phyloP scores from a whole-genome alignment of 177 flowering plant species.

The Vitis hybrid region DNA sequence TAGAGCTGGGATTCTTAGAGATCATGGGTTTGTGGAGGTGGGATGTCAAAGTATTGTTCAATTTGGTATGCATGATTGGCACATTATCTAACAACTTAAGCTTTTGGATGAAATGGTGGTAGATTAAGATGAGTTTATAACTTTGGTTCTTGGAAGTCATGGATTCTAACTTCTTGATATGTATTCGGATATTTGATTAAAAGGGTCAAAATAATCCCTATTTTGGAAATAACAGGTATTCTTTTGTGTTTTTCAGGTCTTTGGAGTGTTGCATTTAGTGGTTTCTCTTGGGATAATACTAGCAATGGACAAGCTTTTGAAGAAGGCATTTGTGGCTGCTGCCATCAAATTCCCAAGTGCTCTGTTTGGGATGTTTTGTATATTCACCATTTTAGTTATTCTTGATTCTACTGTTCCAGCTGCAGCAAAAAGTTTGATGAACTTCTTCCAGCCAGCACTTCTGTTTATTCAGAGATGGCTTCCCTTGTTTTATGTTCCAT shows the following conservation, averaged over 20 bases:
- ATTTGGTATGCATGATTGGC: too few species aligned
- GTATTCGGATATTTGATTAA: neutral
- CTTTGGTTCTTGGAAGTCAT: too few species aligned
- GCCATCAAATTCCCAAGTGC: constrained; percentile 96
- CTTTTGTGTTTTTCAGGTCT: constrained; percentile 36
- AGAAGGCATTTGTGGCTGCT: constrained; percentile 71
- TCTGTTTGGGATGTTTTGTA: constrained; percentile 92
- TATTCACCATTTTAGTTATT: constrained; percentile 63
- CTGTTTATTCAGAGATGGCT: constrained; percentile 96
- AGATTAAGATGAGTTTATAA: too few species aligned
- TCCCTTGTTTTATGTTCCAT: constrained; percentile 91
- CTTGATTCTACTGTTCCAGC: constrained; percentile 64
- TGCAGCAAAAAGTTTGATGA: constrained; percentile 62
- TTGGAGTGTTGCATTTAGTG: constrained; percentile 60
- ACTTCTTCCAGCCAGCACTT: constrained; percentile 85
- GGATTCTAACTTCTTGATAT: neutral
- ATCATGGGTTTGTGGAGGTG: too few species aligned
- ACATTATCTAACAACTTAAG: neutral
- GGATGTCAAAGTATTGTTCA: too few species aligned
- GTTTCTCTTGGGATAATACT: constrained; percentile 80
- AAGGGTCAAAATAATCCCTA: neutral
- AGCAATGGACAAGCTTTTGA: constrained; percentile 76
- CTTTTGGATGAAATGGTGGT: neutral
- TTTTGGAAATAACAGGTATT: neutral
- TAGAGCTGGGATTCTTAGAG: too few species aligned